Evolutionary conservation across 805 yeast genomes (phyloP).

Genomic region (Candida insectalens): DNA sequence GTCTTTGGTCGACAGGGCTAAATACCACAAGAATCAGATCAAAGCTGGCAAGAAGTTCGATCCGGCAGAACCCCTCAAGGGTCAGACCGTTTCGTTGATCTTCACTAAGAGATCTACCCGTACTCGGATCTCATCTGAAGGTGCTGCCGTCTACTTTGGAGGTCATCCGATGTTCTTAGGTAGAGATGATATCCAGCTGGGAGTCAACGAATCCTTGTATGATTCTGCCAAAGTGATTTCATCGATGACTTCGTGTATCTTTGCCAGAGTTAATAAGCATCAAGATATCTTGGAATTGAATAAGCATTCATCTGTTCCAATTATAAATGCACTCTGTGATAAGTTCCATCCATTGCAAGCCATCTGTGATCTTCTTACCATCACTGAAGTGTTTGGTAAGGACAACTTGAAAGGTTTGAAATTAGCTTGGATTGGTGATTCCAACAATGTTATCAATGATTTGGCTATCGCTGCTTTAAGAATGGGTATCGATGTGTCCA

Average conservation of each 20-base stretch:
- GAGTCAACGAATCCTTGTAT: constrained; percentile 84
- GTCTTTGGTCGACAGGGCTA: constrained; percentile 66
- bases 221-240: constrained; percentile 86
- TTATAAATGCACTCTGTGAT: constrained; percentile 90
- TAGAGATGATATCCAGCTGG: constrained; percentile 91
- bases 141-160: constrained; percentile 87
- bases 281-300: constrained; percentile 72
- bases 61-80: constrained; percentile 46
- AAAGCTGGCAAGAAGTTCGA: constrained; percentile 42
- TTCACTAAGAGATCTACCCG: constrained; percentile 92
- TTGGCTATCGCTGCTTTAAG: constrained; percentile 80
- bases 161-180: constrained; percentile 96
- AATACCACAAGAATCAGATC: constrained; percentile 51
- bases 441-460: constrained; percentile 93
- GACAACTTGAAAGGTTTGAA: constrained; percentile 47
- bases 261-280: constrained; percentile 91
- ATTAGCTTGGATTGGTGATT: constrained; percentile 93
- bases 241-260: constrained; percentile 93
- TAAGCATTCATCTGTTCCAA: constrained; percentile 76
- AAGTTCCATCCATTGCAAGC: constrained; percentile 93
- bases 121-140: constrained; percentile 90
- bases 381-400: constrained; percentile 61
- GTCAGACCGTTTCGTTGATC: constrained; percentile 73
- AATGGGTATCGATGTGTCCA: constrained; percentile 70
- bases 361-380: constrained; percentile 80